phyloP scores from a whole-genome alignment of 2,329 filamentous ascomycete genomes.

The Venturia effusa region DNA sequence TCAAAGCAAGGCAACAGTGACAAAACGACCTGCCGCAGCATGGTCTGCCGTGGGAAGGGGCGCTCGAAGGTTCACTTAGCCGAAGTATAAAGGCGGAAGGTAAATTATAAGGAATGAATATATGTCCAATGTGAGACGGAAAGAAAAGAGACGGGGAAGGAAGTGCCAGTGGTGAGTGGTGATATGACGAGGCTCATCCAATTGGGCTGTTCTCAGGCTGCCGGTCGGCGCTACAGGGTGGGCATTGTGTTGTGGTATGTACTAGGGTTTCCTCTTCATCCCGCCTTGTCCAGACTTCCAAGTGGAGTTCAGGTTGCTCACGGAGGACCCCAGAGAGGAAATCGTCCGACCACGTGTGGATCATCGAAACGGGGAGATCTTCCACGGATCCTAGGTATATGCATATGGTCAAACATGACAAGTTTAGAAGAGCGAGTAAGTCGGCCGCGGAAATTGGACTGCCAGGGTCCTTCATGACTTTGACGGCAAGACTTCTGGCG shows the following conservation, averaged over 20 bases:
- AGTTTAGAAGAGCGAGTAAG: not conserved
- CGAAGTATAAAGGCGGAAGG: not conserved
- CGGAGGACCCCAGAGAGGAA: not conserved
- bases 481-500: not conserved
- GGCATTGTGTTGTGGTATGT: not conserved
- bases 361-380: not conserved
- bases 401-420: not conserved
- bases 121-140: not conserved
- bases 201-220: not conserved
- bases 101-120: not conserved
- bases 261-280: not conserved
- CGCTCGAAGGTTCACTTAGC: not conserved
- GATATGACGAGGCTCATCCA: not conserved
- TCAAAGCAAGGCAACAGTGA: not conserved
- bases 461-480: not conserved
- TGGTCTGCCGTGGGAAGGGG: not conserved
- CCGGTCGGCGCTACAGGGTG: not conserved
- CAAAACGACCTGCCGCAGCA: not conserved
- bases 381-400: not conserved
- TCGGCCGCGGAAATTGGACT: not conserved
- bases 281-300: not conserved
- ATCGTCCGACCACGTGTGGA: not conserved
- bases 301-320: not conserved
- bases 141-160: not conserved
- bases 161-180: not conserved